Percentiles rank a stretch among this genome's conserved stretches.
phyloP scores from a whole-genome alignment of 1,284 basidiomycete genomes.

The Pseudozyma hubeiensis region DNA sequence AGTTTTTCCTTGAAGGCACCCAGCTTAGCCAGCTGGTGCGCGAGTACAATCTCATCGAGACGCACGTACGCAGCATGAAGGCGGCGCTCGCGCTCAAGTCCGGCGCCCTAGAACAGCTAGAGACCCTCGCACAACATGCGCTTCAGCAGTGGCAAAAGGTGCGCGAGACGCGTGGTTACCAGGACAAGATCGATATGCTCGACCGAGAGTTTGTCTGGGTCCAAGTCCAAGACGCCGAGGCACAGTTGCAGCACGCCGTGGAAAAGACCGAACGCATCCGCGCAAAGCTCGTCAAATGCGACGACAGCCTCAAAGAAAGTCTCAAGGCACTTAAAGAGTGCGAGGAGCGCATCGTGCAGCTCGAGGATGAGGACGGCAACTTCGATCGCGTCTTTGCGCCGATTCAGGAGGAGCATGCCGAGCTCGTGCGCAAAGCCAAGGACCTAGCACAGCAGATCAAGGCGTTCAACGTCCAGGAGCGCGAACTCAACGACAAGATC shows the following conservation, averaged over 20 bases:
- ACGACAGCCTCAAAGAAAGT: conserved; percentile 34
- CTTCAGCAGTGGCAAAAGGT: conserved; percentile 78
- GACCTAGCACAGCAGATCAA: conserved; percentile 70
- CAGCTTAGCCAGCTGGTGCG: conserved; percentile 87
- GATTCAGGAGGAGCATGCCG: conserved; percentile 43
- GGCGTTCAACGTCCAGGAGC: conserved; percentile 41
- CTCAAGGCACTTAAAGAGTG: conserved; percentile 31
- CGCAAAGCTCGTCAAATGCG: conserved; percentile 35
- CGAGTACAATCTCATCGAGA: conserved; percentile 82
- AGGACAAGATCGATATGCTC: conserved; percentile 77
- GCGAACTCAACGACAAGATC: conserved; percentile 51
- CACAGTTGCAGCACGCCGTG: conserved; percentile 54
- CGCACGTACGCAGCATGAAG: conserved; percentile 56
- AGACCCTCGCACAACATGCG: conserved; percentile 75
- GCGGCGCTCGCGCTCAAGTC: conserved; percentile 69
- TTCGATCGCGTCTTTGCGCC: conserved; percentile 38
- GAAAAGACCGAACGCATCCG: conserved; percentile 43
- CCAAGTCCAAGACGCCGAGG: conserved; percentile 80
- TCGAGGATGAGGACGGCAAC: conserved; percentile 59
- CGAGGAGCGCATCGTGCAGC: conserved; percentile 32
- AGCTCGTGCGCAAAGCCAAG: conserved; percentile 59
- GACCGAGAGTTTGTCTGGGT: conserved; percentile 90
- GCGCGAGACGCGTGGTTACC: conserved; percentile 78
- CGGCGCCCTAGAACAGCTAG: conserved; percentile 80
- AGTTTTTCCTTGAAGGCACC: conserved; percentile 91